phyloP scores from a whole-genome alignment of 441 rosid genomes.

The Mallotus japonicus region DNA sequence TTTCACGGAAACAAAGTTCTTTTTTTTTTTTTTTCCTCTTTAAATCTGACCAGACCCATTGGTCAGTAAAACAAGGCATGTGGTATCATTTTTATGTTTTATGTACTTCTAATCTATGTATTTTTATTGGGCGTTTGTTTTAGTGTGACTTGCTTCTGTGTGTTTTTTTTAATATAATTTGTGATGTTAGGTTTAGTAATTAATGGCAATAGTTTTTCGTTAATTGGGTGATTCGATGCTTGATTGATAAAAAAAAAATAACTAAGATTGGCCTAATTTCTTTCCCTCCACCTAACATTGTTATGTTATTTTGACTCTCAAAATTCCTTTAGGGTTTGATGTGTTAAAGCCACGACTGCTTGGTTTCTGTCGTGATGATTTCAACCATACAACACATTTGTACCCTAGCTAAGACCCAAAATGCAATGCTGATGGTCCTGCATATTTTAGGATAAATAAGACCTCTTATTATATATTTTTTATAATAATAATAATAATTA shows the following conservation, averaged over 20 bases:
- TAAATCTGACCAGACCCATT: constrained; percentile 35
- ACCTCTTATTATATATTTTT: too few species aligned
- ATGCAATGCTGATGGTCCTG: too few species aligned
- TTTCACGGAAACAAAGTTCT: not conserved
- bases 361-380: constrained; percentile 16
- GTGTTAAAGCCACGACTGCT: constrained; percentile 20
- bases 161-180: constrained; percentile 30
- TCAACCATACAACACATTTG: too few species aligned
- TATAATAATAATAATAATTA: too few species aligned
- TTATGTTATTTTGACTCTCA: constrained; percentile 25
- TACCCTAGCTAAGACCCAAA: too few species aligned
- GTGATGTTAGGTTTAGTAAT: constrained; percentile 31
- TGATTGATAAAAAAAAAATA: constrained; percentile 50
- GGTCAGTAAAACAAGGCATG: constrained; percentile 35
- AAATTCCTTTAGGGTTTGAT: constrained; percentile 40
- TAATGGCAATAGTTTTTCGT: constrained; percentile 31
- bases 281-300: constrained; percentile 37
- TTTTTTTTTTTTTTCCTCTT: not conserved
- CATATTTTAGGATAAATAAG: too few species aligned
- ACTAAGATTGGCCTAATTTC: constrained; percentile 36
- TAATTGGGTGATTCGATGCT: constrained; percentile 40
- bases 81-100: constrained; percentile 9
- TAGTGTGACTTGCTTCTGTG: constrained; percentile 15
- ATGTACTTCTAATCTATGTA: constrained; percentile 8
- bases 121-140: constrained; percentile 1